Evolutionary conservation across 768 basidiomycete species (phyloP).

Genomic region (Tulasnella sp.): DNA sequence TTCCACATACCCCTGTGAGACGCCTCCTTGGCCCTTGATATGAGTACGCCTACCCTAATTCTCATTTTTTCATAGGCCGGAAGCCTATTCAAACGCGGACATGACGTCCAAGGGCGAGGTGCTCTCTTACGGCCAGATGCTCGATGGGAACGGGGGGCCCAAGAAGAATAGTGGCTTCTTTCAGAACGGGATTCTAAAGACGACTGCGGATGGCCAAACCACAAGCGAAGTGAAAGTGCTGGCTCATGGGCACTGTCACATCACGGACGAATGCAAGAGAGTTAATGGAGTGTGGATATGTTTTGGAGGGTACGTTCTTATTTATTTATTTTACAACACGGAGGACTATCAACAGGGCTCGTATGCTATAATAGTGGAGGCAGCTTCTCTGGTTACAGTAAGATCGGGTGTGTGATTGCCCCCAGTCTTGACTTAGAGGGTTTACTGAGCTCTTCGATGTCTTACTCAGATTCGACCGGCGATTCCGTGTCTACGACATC

Average conservation of each 20-base stretch:
- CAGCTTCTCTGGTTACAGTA: constrained; percentile 55
- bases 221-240: constrained; percentile 56
- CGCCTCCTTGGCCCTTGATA: background rate
- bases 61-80: constrained; percentile 37
- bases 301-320: constrained; percentile 70
- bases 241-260: constrained; percentile 83
- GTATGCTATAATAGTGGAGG: background rate
- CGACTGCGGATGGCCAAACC: constrained; percentile 42
- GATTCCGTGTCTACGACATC: constrained; percentile 81
- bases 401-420: constrained; percentile 48
- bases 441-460: background rate
- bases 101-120: constrained; percentile 38
- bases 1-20: constrained; percentile 92
- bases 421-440: background rate
- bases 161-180: constrained; percentile 75
- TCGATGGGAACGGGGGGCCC: constrained; percentile 50
- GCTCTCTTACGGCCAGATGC: constrained; percentile 59
- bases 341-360: background rate
- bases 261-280: constrained; percentile 81
- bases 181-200: constrained; percentile 62
- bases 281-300: constrained; percentile 84
- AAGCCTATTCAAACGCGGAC: constrained; percentile 65
- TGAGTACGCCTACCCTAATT: background rate
- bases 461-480: constrained; percentile 62
- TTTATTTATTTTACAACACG: constrained; percentile 10